Conservation (phyloP, 345 rosid genomes). For the Cardiospermum halicacabum region DNA sequence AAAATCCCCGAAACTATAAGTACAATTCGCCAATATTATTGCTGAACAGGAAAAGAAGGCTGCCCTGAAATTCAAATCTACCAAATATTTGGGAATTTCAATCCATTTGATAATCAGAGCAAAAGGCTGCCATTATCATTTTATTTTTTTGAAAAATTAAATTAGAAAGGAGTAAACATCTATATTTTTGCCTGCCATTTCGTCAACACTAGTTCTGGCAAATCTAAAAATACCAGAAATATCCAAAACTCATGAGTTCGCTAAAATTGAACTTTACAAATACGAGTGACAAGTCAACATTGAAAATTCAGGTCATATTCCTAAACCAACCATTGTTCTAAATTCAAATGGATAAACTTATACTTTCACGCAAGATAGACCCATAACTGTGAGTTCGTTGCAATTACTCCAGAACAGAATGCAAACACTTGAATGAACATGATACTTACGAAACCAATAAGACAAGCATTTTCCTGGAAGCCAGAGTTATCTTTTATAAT, state of each 20-base stretch:
- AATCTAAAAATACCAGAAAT: not conserved
- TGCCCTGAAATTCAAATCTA: not conserved
- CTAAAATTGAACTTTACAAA: not conserved
- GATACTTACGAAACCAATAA: constrained; percentile 74
- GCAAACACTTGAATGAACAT: constrained; percentile 12
- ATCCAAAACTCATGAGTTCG: not conserved
- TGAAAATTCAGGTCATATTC: not conserved
- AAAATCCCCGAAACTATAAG: not conserved
- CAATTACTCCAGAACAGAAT: constrained; percentile 9
- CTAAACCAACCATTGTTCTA: not conserved
- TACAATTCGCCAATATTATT: not conserved
- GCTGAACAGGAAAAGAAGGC: not conserved
- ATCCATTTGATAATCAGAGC: not conserved
- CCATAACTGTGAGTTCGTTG: not conserved
- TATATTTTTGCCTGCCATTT: not conserved
- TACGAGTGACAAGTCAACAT: not conserved
- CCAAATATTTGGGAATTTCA: not conserved
- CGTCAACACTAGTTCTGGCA: not conserved
- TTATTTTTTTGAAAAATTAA: not conserved
- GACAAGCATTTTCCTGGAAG: constrained; percentile 97
- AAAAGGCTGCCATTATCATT: not conserved
- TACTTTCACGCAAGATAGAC: not conserved
- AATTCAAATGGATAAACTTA: not conserved
- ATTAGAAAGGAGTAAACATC: not conserved
- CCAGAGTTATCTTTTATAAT: constrained; percentile 77